A percentile compares a stretch with the other conserved stretches of the same genome.
Conservation (phyloP, 164 flowering plant species). For the Sedum album region DNA sequence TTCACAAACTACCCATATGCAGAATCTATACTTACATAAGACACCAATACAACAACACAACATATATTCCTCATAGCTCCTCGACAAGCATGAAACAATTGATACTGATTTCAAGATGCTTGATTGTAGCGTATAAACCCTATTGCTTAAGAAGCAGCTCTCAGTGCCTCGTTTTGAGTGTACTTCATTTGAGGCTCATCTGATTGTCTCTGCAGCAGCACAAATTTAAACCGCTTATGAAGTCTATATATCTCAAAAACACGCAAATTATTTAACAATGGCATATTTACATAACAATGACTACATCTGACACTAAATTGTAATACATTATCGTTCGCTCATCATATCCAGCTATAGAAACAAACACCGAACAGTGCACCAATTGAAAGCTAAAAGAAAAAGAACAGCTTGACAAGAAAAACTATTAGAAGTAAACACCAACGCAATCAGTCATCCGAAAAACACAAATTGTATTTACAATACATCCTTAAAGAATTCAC, state of each 20-base stretch:
- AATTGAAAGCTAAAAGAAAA: background rate
- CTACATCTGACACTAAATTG: background rate
- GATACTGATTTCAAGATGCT: background rate
- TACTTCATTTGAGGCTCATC: background rate
- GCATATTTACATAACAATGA: background rate
- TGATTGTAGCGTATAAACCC: background rate
- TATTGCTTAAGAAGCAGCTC: conserved; percentile 2
- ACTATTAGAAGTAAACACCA: too few relatives aligned
- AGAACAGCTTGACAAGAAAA: too few relatives aligned
- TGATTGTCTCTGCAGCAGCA: background rate
- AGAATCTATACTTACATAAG: background rate
- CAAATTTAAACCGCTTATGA: background rate
- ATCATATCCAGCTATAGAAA: background rate
- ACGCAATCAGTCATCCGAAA: too few relatives aligned
- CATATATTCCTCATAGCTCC: background rate
- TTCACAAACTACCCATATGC: background rate
- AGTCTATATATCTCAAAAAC: background rate
- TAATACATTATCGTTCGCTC: background rate
- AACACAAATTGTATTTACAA: background rate
- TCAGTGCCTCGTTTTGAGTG: background rate
- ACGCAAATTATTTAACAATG: background rate
- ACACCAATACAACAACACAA: background rate
- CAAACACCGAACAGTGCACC: background rate
- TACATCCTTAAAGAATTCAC: background rate
- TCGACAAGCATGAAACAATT: background rate